Evolutionary conservation across 768 basidiomycete genomes (phyloP).

Genomic region (Rhizopogon salebrosus): DNA sequence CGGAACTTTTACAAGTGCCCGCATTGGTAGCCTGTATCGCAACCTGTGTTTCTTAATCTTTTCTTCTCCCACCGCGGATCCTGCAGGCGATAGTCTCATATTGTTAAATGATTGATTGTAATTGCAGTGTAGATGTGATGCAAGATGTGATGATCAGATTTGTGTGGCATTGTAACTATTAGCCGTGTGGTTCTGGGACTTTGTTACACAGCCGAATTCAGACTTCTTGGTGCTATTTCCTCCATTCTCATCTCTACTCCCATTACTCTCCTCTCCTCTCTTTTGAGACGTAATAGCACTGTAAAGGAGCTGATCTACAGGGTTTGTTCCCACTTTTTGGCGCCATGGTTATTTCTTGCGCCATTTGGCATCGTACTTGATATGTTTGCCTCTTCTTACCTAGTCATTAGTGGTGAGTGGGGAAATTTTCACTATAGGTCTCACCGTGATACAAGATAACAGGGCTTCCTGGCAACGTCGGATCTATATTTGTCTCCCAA

Average conservation of each 20-base stretch:
- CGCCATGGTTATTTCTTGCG: slow-evolving; percentile 86
- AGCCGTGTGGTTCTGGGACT: no score
- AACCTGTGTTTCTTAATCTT: slow-evolving; percentile 66
- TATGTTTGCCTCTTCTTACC: slow-evolving; percentile 79
- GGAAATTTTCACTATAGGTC: not conserved
- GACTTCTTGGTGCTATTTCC: slow-evolving; percentile 76
- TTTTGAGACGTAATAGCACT: slow-evolving; percentile 57
- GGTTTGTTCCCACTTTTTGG: slow-evolving; percentile 90
- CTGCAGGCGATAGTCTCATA: slow-evolving; percentile 62
- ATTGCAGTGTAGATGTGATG: no score
- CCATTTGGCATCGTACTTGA: slow-evolving; percentile 91
- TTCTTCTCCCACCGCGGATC: slow-evolving; percentile 19
- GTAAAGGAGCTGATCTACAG: slow-evolving; percentile 70
- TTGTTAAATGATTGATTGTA: no score
- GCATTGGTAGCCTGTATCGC: slow-evolving; percentile 80
- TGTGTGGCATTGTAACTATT: no score
- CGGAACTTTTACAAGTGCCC: slow-evolving; percentile 87
- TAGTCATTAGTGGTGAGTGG: slow-evolving; percentile 77
- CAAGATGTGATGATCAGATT: no score
- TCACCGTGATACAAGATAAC: not conserved
- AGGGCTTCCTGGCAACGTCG: slow-evolving; percentile 86
- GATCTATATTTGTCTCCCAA: slow-evolving; percentile 86
- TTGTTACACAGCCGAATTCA: slow-evolving; percentile 87
- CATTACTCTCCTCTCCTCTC: slow-evolving; percentile 59
- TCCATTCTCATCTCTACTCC: slow-evolving; percentile 67